A percentile compares a stretch with the other conserved stretches of the same genome.
Evolutionary conservation across 164 flowering plant genomes (phyloP).

Genomic region (Liquidambar formosana): DNA sequence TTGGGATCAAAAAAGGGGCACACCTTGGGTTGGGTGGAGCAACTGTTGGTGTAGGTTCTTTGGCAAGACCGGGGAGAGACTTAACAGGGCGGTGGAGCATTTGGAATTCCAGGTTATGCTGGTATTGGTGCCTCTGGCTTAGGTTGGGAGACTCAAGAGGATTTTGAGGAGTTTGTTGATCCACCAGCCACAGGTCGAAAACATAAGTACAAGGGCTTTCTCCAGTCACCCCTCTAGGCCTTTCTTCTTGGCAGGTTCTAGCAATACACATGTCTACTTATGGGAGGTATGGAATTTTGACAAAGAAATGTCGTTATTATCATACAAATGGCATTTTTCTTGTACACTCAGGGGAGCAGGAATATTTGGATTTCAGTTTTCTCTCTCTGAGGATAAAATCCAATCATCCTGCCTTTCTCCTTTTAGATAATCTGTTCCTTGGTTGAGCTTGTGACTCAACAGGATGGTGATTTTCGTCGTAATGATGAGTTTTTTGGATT

Average conservation of each 20-base stretch:
- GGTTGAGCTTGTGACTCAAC: background rate
- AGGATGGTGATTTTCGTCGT: background rate
- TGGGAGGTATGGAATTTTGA: constrained; percentile 79
- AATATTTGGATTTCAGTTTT: background rate
- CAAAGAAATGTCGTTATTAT: background rate
- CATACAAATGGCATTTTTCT: background rate
- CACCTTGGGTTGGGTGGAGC: constrained; percentile 91
- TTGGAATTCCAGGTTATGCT: constrained; percentile 81
- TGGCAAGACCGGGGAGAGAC: constrained; percentile 59
- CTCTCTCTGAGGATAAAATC: background rate
- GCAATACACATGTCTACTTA: constrained; percentile 82
- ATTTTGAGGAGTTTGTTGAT: constrained; percentile 79
- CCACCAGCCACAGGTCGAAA: constrained; percentile 76
- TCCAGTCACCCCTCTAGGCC: constrained; percentile 91
- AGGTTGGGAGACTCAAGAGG: constrained; percentile 84
- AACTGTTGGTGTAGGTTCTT: constrained; percentile 58
- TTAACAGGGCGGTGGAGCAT: constrained; percentile 73
- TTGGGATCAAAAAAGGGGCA: constrained; percentile 65
- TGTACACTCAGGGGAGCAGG: background rate
- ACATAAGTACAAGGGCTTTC: constrained; percentile 73
- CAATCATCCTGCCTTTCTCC: background rate
- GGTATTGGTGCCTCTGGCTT: constrained; percentile 76
- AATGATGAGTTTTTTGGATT: background rate
- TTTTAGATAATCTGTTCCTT: background rate
- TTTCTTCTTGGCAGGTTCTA: constrained; percentile 93